phyloP scores from a whole-genome alignment of 225 moss, liverwort and hornwort species.

The Sphagnum tenellum region DNA sequence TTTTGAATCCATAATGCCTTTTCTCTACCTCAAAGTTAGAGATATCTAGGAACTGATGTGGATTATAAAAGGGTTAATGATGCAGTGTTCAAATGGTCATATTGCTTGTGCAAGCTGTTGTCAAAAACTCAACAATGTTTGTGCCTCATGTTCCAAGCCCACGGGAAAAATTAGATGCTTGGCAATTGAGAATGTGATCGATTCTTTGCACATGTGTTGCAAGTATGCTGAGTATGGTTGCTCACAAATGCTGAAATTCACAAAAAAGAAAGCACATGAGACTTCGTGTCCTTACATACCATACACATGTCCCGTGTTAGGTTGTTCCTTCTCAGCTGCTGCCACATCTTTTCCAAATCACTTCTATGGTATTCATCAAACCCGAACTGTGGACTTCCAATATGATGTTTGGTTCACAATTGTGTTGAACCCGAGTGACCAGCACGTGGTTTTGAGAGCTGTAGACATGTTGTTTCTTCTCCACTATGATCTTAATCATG shows the following conservation, averaged over 20 bases:
- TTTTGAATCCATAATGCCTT: background rate
- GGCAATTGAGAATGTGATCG: conserved; percentile 67
- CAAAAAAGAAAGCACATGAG: conserved; percentile 49
- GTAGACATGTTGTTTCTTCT: conserved; percentile 62
- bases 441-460: conserved; percentile 36
- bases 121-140: conserved; percentile 43
- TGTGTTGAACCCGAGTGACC: conserved; percentile 27
- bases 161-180: conserved; percentile 61
- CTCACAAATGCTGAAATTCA: conserved; percentile 55
- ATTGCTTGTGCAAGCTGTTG: conserved; percentile 64
- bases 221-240: conserved; percentile 56
- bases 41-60: too few relatives aligned
- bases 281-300: conserved; percentile 39
- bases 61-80: conserved; percentile 2
- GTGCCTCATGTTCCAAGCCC: conserved; percentile 61
- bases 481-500: conserved; percentile 36
- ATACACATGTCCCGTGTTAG: conserved; percentile 36
- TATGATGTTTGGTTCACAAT: conserved; percentile 63
- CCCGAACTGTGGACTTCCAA: conserved; percentile 37
- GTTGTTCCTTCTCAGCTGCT: conserved; percentile 32
- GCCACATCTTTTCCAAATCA: conserved; percentile 34
- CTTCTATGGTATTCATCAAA: conserved; percentile 36
- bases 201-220: conserved; percentile 64
- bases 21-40: background rate
- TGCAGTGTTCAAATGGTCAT: conserved; percentile 74